A percentile compares a stretch with the other conserved stretches of the same genome.
phyloP scores from a whole-genome alignment of 257 asterid species.

The Perilla frutescens region DNA sequence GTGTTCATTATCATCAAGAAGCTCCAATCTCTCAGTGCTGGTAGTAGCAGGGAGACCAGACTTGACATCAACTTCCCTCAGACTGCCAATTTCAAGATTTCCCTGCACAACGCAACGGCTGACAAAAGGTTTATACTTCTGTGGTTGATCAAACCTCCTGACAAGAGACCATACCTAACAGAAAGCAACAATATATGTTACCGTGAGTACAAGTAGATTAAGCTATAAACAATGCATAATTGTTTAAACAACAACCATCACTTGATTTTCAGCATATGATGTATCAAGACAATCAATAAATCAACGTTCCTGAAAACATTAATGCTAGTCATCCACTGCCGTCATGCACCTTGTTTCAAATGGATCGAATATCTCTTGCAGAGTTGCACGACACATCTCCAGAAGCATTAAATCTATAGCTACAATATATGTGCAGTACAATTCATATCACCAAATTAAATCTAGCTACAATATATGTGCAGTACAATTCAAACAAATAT shows the following conservation, averaged over 20 bases:
- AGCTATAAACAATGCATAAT: neutral
- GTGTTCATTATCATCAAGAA: conserved; percentile 80
- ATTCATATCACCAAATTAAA: conserved; percentile 18
- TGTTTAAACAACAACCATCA: neutral
- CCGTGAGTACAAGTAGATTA: conserved; percentile 13
- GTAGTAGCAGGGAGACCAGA: conserved; percentile 91
- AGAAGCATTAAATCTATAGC: neutral
- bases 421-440: neutral
- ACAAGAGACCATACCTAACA: conserved; percentile 85
- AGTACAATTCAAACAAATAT: neutral
- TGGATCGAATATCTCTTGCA: conserved; percentile 16
- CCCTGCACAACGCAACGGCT: conserved; percentile 74
- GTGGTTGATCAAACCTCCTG: conserved; percentile 86
- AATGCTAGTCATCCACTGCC: conserved; percentile 11
- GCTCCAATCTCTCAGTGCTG: conserved; percentile 86
- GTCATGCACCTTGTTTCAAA: conserved; percentile 12
- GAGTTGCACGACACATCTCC: neutral
- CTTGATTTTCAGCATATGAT: neutral
- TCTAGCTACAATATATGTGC: neutral
- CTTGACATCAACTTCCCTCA: conserved; percentile 84
- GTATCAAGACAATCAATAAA: neutral
- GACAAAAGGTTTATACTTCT: conserved; percentile 77
- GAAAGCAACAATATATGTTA: neutral
- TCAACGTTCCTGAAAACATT: neutral
- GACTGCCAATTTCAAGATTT: conserved; percentile 71